These are phyloP conservation scores for Xerocomellus amylosporus DNA, from an alignment of 768 basidiomycete species.

Conservation along the genomic window DNA sequence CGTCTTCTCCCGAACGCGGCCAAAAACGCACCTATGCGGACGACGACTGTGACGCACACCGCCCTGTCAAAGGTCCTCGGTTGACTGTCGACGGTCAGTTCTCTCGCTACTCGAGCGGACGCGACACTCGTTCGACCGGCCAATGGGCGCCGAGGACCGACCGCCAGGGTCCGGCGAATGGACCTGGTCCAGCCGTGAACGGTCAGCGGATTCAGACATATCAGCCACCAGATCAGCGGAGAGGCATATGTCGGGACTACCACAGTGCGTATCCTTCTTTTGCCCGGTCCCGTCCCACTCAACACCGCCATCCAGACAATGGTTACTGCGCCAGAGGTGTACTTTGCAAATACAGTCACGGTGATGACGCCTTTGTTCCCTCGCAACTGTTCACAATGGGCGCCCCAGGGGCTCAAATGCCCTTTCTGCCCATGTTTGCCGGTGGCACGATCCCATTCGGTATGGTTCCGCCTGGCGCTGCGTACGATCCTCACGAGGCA, in stretches of 20 bases:
- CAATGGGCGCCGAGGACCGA: slow-evolving; percentile 42
- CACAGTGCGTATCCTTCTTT: slow-evolving; percentile 61
- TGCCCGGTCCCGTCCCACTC: slow-evolving; percentile 4
- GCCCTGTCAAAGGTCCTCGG: slow-evolving; percentile 70
- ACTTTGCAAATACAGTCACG: slow-evolving; percentile 90
- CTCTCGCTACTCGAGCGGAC: slow-evolving; percentile 54
- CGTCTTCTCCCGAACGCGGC: slow-evolving; percentile 48
- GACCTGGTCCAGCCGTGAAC: slow-evolving; percentile 30
- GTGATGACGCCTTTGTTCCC: slow-evolving; percentile 81
- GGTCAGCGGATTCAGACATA: slow-evolving; percentile 57
- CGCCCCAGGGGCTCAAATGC: slow-evolving; percentile 42
- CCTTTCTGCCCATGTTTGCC: slow-evolving; percentile 72
- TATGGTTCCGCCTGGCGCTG: slow-evolving; percentile 42
- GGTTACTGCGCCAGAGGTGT: slow-evolving; percentile 90
- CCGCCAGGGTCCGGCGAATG: slow-evolving; percentile 26
- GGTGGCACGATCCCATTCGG: slow-evolving; percentile 54
- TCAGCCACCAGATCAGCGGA: slow-evolving; percentile 67
- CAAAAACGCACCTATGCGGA: slow-evolving; percentile 65
- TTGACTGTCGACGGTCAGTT: slow-evolving; percentile 63
- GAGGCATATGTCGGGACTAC: slow-evolving; percentile 87
- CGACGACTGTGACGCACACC: slow-evolving; percentile 58
- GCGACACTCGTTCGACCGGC: slow-evolving; percentile 38
- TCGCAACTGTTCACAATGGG: slow-evolving; percentile 63
- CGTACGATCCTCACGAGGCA: slow-evolving; percentile 78
- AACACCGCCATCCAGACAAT: slow-evolving; percentile 53